Evolutionary conservation across 2,329 filamentous ascomycete genomes (phyloP), one percentile per base, ranked within the genome.

Genomic region (Ceratocystis cacaofunesta): DNA sequence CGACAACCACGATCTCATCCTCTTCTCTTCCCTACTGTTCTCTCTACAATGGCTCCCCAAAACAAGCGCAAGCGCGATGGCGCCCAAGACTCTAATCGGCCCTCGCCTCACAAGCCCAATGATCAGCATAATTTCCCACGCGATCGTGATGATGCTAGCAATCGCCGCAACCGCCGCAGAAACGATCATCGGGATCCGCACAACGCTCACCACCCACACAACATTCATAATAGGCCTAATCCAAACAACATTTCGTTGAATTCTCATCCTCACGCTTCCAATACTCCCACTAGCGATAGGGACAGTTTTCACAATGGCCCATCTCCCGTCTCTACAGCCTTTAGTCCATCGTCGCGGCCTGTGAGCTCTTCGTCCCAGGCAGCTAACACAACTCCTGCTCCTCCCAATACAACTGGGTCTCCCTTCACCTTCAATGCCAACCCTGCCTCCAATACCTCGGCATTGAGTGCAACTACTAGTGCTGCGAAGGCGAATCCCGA

Each of bases 61-160:
- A 79, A 82, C 71, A 85, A 85, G 78, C 76, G 77, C 71, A 80
- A 83, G 61, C 76, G 81, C 69, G 74, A 74, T 63, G 75, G 76
- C 68, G 74, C 75, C 68, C 81, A 84, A 66, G 77, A 75, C 65
- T 75, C 75, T 5, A 55, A 57, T 68, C 78, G 85, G 68, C 83
- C 84, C 22, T 81, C 84, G 62, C 85, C 85, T 63, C 83, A 87
- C 74, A 82, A 83, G 43, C 84, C 85, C 60, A 79, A 77, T 63
- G 81, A 85, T 70, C 80, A 80, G 5, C 71, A 74, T 48, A 71
- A 85, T 65, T 82, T 76, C 55, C 82, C 85, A 68, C 82, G 85
- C 72, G 84, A 86, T 65, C 78, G 80, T 69, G 78, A 82, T 71
- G 76, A 75, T 48, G 58, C 46, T 30, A 52, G 12, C 25, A 52